Conservation (phyloP, 2,329 filamentous ascomycete species). For the Aureobasidium sp. region DNA sequence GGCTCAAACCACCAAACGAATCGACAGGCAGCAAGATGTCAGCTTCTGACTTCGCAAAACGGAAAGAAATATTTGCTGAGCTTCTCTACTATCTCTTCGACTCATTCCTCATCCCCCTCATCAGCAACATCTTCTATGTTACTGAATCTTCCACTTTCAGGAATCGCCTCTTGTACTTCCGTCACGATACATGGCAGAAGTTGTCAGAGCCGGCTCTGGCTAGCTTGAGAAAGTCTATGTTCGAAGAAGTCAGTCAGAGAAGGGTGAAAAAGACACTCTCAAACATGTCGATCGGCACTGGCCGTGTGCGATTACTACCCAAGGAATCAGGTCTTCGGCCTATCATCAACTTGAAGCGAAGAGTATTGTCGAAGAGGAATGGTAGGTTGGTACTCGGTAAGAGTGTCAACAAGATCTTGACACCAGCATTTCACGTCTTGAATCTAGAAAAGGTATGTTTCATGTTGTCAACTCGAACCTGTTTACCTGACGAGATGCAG, state of each 20-base stretch:
- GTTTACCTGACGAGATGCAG: constrained; percentile 17
- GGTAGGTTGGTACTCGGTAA: constrained; percentile 47
- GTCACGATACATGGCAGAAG: constrained; percentile 81
- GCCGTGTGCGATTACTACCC: constrained; percentile 71
- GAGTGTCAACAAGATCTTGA: constrained; percentile 63
- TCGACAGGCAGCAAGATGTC: constrained; percentile 48
- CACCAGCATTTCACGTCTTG: constrained; percentile 66
- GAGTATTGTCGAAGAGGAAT: constrained; percentile 44
- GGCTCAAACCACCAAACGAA: constrained; percentile 56
- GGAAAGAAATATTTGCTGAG: constrained; percentile 70
- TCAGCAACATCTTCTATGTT: constrained; percentile 84
- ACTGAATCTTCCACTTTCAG: constrained; percentile 79
- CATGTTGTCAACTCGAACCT: too few species aligned
- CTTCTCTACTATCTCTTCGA: constrained; percentile 91
- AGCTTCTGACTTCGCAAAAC: constrained; percentile 63
- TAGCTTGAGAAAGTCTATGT: constrained; percentile 60
- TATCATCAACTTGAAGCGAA: constrained; percentile 75
- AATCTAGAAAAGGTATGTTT: constrained; percentile 64
- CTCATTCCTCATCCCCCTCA: constrained; percentile 77
- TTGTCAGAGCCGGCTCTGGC: constrained; percentile 65
- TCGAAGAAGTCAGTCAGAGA: constrained; percentile 61
- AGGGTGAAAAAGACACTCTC: constrained; percentile 51
- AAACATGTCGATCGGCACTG: constrained; percentile 61
- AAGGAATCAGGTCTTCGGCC: constrained; percentile 69
- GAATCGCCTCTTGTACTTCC: constrained; percentile 83